phyloP scores from a whole-genome alignment of 164 flowering plant species.

The Macadamia tetraphylla region DNA sequence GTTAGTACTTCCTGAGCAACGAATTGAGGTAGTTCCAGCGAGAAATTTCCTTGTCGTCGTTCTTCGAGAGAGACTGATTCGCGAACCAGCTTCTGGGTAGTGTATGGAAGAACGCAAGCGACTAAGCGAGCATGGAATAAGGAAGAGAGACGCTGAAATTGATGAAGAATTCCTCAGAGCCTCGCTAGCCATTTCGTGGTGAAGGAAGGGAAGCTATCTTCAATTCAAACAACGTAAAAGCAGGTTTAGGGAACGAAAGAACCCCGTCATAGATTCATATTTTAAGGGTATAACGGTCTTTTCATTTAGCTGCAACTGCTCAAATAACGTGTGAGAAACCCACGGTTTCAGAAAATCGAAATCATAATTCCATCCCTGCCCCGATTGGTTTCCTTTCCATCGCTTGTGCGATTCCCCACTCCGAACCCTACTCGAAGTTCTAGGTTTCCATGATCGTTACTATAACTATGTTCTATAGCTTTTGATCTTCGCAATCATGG shows the following conservation, averaged over 20 bases:
- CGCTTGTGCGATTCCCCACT: background rate
- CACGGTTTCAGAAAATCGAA: no score
- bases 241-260: no score
- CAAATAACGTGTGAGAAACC: no score
- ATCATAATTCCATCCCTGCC: no score
- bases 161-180: constrained; percentile 5
- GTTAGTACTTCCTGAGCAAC: constrained; percentile 26
- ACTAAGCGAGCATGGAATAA: background rate
- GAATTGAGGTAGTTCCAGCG: constrained; percentile 16
- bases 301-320: no score
- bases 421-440: background rate
- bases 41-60: background rate
- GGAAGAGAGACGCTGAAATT: background rate
- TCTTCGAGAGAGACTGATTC: background rate
- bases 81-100: background rate
- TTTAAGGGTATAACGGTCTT: no score
- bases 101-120: background rate
- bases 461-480: background rate
- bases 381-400: background rate
- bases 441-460: background rate
- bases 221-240: no score
- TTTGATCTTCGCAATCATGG: constrained; percentile 24
- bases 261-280: no score
- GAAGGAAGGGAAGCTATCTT: constrained; percentile 8
- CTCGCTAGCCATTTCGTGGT: background rate